phyloP scores from a whole-genome alignment of 352 stramenopile genomes.

The Pythium apleroticum region DNA sequence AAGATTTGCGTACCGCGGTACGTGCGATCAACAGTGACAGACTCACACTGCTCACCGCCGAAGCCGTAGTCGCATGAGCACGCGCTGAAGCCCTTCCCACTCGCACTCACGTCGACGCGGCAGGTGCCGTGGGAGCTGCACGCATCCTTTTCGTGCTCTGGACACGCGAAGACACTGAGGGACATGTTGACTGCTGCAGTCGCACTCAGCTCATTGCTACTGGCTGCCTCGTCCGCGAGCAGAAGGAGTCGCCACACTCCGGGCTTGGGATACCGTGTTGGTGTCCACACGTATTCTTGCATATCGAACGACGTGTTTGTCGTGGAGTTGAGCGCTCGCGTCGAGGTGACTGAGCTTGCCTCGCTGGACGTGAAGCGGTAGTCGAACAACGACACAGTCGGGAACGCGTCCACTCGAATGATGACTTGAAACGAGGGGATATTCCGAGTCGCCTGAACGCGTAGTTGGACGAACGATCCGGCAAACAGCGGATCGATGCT shows the following conservation, averaged over 20 bases:
- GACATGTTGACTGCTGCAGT: conserved; percentile 17
- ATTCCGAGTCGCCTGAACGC: conserved; percentile 3
- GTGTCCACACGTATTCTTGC: conserved; percentile 13
- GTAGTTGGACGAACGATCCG: conserved; percentile 6
- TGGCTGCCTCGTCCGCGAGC: not conserved
- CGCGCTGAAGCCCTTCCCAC: conserved; percentile 22
- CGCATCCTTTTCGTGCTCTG: conserved; percentile 1
- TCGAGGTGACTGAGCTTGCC: not conserved
- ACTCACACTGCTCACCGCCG: conserved; percentile 30
- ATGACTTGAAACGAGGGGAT: conserved; percentile 16
- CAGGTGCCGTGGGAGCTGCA: conserved; percentile 33
- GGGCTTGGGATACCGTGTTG: conserved; percentile 13
- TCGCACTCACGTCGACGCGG: conserved; percentile 11
- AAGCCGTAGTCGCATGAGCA: conserved; percentile 38
- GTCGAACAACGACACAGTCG: conserved; percentile 12
- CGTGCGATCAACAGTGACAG: conserved; percentile 20
- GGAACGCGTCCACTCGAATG: conserved; percentile 10
- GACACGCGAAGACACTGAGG: conserved; percentile 26
- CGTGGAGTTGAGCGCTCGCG: not conserved
- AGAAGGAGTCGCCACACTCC: conserved; percentile 14
- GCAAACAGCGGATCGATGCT: conserved; percentile 1
- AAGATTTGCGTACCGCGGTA: conserved; percentile 28
- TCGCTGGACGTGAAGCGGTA: conserved; percentile 15
- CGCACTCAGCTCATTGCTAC: not conserved
- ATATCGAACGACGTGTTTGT: conserved; percentile 8